These are phyloP conservation scores for Hondaea fermentalgiana DNA, from an alignment of 108 stramenopile genomes.

Conservation along the genomic window DNA sequence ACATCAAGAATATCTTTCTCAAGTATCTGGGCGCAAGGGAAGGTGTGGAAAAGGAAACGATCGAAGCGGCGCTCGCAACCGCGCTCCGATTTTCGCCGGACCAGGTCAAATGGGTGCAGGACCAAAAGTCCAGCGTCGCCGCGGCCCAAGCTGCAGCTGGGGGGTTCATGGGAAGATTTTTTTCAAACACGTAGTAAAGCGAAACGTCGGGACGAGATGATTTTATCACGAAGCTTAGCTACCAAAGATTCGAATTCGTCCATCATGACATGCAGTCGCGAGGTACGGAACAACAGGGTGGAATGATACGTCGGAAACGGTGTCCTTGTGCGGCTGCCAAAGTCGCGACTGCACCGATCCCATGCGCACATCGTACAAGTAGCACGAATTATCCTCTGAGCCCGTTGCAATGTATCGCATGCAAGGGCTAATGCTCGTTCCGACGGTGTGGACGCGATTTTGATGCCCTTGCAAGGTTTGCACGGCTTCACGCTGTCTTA, in stretches of 20 bases:
- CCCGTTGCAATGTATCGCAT: constrained; percentile 29
- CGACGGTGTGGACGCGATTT: neutral
- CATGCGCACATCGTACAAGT: constrained; percentile 5
- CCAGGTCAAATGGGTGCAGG: neutral
- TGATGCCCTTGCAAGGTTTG: neutral
- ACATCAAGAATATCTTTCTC: constrained; percentile 12
- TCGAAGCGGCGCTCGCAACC: constrained; percentile 9
- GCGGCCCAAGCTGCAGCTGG: neutral
- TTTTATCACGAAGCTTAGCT: neutral
- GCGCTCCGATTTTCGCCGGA: neutral
- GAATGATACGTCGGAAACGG: constrained; percentile 22
- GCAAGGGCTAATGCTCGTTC: neutral
- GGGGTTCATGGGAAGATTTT: neutral
- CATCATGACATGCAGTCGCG: constrained; percentile 30
- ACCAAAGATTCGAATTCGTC: neutral
- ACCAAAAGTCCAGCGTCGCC: neutral
- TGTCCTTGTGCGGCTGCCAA: neutral
- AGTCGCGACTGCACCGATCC: neutral
- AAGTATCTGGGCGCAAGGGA: neutral
- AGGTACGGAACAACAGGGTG: constrained; percentile 23
- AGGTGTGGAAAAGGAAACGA: neutral
- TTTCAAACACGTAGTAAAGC: neutral
- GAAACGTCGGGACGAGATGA: too few relatives aligned
- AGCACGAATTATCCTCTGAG: constrained; percentile 27
- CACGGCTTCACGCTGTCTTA: neutral